Base-by-base conservation (phyloP, 306 rosid species). In the Cucurbita ficifolia region DNA sequence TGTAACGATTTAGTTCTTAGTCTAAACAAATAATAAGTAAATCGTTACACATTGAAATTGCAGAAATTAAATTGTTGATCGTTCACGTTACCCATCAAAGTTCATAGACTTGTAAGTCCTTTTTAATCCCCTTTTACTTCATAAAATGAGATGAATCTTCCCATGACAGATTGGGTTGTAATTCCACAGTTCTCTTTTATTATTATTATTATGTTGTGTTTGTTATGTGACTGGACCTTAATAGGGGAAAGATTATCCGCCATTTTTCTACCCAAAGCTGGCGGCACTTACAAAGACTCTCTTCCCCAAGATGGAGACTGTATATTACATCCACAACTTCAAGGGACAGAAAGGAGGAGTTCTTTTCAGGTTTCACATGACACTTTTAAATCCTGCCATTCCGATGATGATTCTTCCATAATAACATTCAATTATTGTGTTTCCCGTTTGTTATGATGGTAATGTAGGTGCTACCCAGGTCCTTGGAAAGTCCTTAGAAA, bases 261-360 rank as follows among this genome's bases (percentile, higher is more conserved):
- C 95, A 19, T 94, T 94, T 86, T 91, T 91, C 84, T 91, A 89
- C 80, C 96, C 97, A 16, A 94, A 89, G 81, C 92, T 94, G 80
- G 96, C 90, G 33, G 83, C 89, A 43, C 96, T 94, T 43, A 46
- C 82, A 4, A 86, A 87, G 88, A 86, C 91, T 78, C 81, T 94
- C 39, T 88, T 94, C 72, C 95, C 97, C 7, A 18, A 12, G 70
- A 89, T 89, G 96, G 96, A 94, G 76, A 94, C 96, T 58, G 87
- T 91, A 71, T 94, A 91, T 69, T 89, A 94, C 83, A 89, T 91
- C 76, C 96, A 94, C 81, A 94, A 89, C 78, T 91, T 91, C 79
- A 91, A 94, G 84, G 97, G 96, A 70, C 84, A 83, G 82, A 80
- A 82, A 9, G 95, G 96, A 55, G 99, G 99, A 83, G 80, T 84